phyloP scores from a whole-genome alignment of 2,329 filamentous ascomycete genomes.

The Aspergillus jensenii region DNA sequence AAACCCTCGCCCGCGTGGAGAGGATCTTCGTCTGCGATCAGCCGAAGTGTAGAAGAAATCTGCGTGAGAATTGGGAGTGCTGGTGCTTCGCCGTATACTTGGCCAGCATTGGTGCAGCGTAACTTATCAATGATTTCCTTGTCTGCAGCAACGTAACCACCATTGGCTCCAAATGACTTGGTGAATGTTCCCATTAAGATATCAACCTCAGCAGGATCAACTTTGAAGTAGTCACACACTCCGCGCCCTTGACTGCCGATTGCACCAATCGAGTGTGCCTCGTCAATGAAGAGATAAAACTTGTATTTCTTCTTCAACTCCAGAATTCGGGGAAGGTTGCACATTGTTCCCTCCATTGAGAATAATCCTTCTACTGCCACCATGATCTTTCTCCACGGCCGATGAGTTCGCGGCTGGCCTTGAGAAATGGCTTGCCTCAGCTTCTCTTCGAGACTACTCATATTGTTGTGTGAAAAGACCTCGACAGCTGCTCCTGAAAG shows the following conservation, averaged over 20 bases:
- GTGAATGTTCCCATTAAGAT: conserved; percentile 96
- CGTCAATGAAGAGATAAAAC: conserved; percentile 89
- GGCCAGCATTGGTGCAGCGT: conserved; percentile 76
- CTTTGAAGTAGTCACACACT: conserved; percentile 91
- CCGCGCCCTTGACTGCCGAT: conserved; percentile 85
- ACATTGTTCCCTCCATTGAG: conserved; percentile 98
- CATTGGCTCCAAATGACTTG: conserved; percentile 95
- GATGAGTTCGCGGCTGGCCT: conserved; percentile 90
- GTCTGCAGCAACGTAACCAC: conserved; percentile 87
- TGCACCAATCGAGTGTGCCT: conserved; percentile 91
- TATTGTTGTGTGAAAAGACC: conserved; percentile 95
- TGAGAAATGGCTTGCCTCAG: conserved; percentile 89
- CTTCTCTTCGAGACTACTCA: conserved; percentile 76
- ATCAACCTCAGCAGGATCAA: conserved; percentile 81
- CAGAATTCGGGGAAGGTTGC: conserved; percentile 81
- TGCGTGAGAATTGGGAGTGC: conserved; percentile 84
- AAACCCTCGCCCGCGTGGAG: conserved; percentile 82
- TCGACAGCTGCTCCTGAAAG: conserved; percentile 87
- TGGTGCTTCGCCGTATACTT: conserved; percentile 80
- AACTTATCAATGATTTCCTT: conserved; percentile 88
- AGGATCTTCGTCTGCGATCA: conserved; percentile 73
- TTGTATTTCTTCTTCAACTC: conserved; percentile 90
- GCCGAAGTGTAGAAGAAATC: conserved; percentile 76
- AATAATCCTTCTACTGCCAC: conserved; percentile 93
- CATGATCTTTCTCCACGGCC: conserved; percentile 97